Evolutionary conservation across 805 yeast species (phyloP), one percentile per base, ranked within the genome.

Genomic region (Starmerella riodocensis): DNA sequence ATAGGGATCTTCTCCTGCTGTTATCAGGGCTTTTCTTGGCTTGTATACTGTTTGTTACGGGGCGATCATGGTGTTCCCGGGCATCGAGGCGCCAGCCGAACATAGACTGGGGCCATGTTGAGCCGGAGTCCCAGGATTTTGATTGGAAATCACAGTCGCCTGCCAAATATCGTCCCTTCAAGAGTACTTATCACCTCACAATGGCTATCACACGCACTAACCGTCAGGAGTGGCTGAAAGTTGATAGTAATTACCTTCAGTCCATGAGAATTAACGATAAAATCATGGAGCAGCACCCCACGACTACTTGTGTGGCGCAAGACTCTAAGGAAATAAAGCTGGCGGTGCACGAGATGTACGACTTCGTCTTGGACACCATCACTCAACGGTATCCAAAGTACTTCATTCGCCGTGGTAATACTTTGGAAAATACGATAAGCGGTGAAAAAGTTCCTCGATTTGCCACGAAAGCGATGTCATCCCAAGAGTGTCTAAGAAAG

Each of bases 231-330:
- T 70, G 78, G 71, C 59, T 80, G 16, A 58, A 73, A 20, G 56
- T 80, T 2, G 91, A 80, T 41, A 57, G 73, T 31, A 70, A 78
- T 0, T 79, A 78, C 16, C 60, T 73, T 39, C 49, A 56, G 41
- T 55, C 56, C 43, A 55, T 61, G 38, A 47, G 53, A 41, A 29
- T 39, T 29, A 31, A 43, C 17, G 44, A 48, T 40, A 28, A 25
- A 12, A 32, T 35, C 16, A 28, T 40, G 36, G 25, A n/a, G 5
- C 36, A 40, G 32, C 36, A 42, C 26, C 43, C 46, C 12, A 36
- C 32, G 4, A 14, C 29, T 1, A 37, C 41, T 3, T 39, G 39
- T 28, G 25, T 47, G 34, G 40, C 35, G 7, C 42, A 34, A 5
- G 33, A 30, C 6, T 34, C 33, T 3, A 28, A 29, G 4, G 39